Conservation (phyloP, 768 basidiomycete genomes). For the Roridomyces roridus region DNA sequence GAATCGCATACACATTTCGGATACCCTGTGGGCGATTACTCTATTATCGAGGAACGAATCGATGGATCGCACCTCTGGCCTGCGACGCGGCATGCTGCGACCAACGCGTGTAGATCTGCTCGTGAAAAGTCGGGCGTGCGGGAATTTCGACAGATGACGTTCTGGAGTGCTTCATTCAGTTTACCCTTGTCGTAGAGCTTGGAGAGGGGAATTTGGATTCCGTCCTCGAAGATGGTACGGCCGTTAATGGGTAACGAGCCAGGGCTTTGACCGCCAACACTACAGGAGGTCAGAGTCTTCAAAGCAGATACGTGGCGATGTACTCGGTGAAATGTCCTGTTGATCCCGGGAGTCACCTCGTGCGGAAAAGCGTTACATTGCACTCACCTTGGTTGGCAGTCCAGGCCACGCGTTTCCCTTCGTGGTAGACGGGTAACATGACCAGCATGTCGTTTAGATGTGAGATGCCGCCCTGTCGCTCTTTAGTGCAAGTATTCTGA, state of each 20-base stretch:
- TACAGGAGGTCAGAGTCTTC: neutral
- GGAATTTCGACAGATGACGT: constrained; percentile 30
- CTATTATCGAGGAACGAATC: neutral
- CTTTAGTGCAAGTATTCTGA: neutral
- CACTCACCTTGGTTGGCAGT: constrained; percentile 29
- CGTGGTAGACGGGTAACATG: constrained; percentile 32
- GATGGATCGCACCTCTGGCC: constrained; percentile 21
- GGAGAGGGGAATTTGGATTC: constrained; percentile 35
- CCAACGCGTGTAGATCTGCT: constrained; percentile 35
- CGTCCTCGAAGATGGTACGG: constrained; percentile 33
- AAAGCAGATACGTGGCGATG: neutral
- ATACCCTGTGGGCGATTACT: constrained; percentile 8
- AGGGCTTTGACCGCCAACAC: constrained; percentile 23
- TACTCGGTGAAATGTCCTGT: constrained; percentile 35
- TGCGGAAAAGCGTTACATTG: neutral
- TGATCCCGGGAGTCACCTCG: neutral
- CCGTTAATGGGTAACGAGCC: constrained; percentile 20
- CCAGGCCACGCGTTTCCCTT: constrained; percentile 36
- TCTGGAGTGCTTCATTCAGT: constrained; percentile 32
- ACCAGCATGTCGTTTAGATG: constrained; percentile 39
- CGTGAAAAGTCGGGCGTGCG: constrained; percentile 36
- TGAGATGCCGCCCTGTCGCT: constrained; percentile 30
- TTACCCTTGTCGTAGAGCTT: constrained; percentile 32
- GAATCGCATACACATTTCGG: constrained; percentile 34
- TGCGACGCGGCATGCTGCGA: constrained; percentile 34